A percentile compares a stretch with the other conserved stretches of the same genome.
Evolutionary conservation across 495 filamentous ascomycete species (phyloP).

Genomic region (Apiosordaria backusii): DNA sequence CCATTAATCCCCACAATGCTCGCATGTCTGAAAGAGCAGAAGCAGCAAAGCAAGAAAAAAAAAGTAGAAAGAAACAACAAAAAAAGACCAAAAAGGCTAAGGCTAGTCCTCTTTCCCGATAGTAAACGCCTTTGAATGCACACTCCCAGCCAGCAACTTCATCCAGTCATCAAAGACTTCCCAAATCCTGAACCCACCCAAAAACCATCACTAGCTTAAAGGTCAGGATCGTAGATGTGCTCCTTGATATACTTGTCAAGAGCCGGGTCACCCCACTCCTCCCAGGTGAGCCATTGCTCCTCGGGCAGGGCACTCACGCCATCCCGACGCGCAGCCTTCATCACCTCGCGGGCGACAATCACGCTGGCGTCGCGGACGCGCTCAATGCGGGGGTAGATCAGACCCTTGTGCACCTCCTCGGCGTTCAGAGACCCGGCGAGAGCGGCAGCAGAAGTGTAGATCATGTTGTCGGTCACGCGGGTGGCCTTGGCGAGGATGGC

Average conservation of each 20-base stretch:
- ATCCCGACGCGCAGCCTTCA: constrained; percentile 72
- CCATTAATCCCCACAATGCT: background rate
- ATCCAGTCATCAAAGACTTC: background rate
- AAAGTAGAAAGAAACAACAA: background rate
- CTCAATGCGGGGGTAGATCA: constrained; percentile 90
- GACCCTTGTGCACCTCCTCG: constrained; percentile 73
- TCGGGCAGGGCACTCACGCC: constrained; percentile 57
- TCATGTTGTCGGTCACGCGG: constrained; percentile 90
- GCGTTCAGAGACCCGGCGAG: constrained; percentile 74
- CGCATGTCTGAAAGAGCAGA: background rate
- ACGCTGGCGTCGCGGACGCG: constrained; percentile 89
- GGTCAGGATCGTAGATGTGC: constrained; percentile 72
- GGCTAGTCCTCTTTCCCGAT: background rate
- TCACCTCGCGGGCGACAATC: constrained; percentile 83
- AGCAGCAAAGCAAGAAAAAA: constrained; percentile 5
- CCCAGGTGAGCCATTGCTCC: constrained; percentile 76
- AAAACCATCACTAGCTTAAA: constrained; percentile 15
- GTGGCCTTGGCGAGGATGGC: constrained; percentile 89
- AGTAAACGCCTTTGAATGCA: background rate
- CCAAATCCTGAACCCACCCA: background rate
- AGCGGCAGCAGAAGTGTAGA: constrained; percentile 83
- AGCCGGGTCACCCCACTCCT: constrained; percentile 71
- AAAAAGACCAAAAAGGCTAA: constrained; percentile 3
- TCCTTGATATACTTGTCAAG: constrained; percentile 75
- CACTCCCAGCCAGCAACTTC: background rate